phyloP scores from a whole-genome alignment of 345 rosid species.

The Linum lewisii region DNA sequence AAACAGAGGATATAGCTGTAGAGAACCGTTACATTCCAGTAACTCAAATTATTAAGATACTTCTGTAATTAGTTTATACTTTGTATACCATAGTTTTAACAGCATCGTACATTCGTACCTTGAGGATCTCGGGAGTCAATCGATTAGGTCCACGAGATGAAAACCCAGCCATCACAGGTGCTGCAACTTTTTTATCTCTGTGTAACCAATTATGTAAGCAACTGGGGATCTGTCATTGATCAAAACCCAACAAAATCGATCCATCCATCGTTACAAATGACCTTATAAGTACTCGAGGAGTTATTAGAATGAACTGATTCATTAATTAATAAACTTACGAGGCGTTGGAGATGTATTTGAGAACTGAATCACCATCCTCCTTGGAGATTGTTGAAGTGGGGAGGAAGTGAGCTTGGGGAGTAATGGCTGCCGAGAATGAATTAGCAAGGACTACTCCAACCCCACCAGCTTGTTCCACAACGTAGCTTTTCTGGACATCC shows the following conservation, averaged over 20 bases:
- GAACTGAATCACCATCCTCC: conserved; percentile 30
- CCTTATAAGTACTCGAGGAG: too few species aligned
- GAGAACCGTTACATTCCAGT: too few species aligned
- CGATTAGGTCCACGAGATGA: conserved; percentile 33
- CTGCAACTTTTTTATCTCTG: conserved; percentile 8
- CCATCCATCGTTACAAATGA: too few species aligned
- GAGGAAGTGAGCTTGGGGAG: conserved; percentile 40
- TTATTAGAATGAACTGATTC: too few species aligned
- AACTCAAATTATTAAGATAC: too few species aligned
- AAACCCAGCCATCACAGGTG: conserved; percentile 25
- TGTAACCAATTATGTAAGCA: conserved; percentile 16
- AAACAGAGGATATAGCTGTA: not conserved
- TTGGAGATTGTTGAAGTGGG: conserved; percentile 42
- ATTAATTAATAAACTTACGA: conserved; percentile 16
- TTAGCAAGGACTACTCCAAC: conserved; percentile 50
- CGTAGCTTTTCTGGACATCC: conserved; percentile 36
- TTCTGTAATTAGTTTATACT: too few species aligned
- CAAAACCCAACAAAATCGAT: too few species aligned
- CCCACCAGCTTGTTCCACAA: conserved; percentile 52
- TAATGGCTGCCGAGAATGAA: conserved; percentile 24
- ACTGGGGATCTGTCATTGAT: conserved; percentile 19
- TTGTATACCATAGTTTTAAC: too few species aligned
- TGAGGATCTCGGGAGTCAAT: conserved; percentile 29
- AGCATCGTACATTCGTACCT: conserved; percentile 13
- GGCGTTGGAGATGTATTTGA: conserved; percentile 31